Percentiles rank a stretch among this genome's conserved stretches.
Evolutionary conservation across 306 rosid species (phyloP).

Genomic region (Senna tora): DNA sequence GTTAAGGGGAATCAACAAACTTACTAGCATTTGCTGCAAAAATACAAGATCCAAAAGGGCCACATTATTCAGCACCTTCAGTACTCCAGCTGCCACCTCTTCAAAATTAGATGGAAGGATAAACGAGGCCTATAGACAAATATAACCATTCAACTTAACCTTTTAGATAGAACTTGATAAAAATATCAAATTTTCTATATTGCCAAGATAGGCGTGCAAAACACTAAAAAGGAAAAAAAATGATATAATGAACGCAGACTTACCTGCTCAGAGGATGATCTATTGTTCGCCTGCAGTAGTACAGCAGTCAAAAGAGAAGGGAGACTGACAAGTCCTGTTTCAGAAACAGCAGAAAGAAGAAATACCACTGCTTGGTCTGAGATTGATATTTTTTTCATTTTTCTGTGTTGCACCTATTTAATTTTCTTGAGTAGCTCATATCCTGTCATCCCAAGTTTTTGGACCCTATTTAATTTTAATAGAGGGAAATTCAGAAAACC

Average conservation of each 20-base stretch:
- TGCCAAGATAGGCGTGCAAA: conserved; percentile 23
- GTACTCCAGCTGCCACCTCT: conserved; percentile 94
- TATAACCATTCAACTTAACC: conserved; percentile 33
- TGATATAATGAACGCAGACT: conserved; percentile 19
- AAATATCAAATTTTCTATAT: conserved; percentile 11
- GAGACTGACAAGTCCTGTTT: conserved; percentile 95
- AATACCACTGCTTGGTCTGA: conserved; percentile 68
- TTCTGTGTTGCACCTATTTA: conserved; percentile 54
- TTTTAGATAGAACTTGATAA: conserved; percentile 28
- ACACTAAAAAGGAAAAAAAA: neutral
- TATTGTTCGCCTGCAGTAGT: conserved; percentile 90
- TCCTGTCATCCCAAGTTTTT: conserved; percentile 98
- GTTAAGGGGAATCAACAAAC: conserved; percentile 41
- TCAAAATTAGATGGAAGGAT: conserved; percentile 97
- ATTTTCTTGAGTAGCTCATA: conserved; percentile 89
- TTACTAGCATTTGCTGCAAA: conserved; percentile 89
- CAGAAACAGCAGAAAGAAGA: conserved; percentile 85
- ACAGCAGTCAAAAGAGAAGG: conserved; percentile 94
- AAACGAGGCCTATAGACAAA: conserved; percentile 66
- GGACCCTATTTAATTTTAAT: no score
- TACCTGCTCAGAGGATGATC: conserved; percentile 91
- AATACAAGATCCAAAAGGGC: conserved; percentile 89
- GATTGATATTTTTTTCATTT: conserved; percentile 48
- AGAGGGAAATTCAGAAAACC: no score
- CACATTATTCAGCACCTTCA: conserved; percentile 94